Percentiles rank a stretch among this genome's conserved stretches.
Conservation (phyloP, 2,329 filamentous ascomycete genomes). For the Beauveria sp. region DNA sequence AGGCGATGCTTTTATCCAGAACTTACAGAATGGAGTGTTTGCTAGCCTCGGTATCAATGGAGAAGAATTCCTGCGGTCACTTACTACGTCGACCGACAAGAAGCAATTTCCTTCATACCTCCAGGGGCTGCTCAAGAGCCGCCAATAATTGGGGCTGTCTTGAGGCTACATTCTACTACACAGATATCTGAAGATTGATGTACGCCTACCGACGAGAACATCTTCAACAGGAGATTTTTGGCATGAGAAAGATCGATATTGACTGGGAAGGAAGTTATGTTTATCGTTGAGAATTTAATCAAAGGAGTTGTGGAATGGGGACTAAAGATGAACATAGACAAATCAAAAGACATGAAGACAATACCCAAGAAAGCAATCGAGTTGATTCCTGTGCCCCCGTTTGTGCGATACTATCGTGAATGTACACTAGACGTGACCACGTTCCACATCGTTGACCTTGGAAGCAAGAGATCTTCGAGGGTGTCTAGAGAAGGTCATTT, state of each 20-base stretch:
- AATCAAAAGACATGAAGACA: slow-evolving; percentile 6
- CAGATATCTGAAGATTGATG: not conserved
- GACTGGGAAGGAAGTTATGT: not conserved
- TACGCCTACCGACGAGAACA: not conserved
- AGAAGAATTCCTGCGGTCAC: slow-evolving; percentile 47
- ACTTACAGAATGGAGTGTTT: slow-evolving; percentile 58
- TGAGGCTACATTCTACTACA: not conserved
- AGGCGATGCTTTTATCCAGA: slow-evolving; percentile 68
- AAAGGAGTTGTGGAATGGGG: slow-evolving; percentile 9
- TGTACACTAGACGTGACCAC: not conserved
- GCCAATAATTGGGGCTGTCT: slow-evolving; percentile 20
- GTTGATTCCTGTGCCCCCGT: not conserved
- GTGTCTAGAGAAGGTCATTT: no score
- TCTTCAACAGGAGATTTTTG: not conserved
- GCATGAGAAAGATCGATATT: not conserved
- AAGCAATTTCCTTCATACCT: slow-evolving; percentile 60
- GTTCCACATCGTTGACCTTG: not conserved
- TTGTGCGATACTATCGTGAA: not conserved
- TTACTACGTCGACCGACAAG: slow-evolving; percentile 52
- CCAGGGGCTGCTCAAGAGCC: slow-evolving; percentile 44
- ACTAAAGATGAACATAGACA: slow-evolving; percentile 5
- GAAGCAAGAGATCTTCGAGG: not conserved
- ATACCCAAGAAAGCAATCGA: not conserved
- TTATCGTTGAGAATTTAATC: not conserved
- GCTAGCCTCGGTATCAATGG: slow-evolving; percentile 57